These are phyloP conservation scores for Euclidium syriacum DNA, from an alignment of 345 rosid genomes.

Conservation along the genomic window DNA sequence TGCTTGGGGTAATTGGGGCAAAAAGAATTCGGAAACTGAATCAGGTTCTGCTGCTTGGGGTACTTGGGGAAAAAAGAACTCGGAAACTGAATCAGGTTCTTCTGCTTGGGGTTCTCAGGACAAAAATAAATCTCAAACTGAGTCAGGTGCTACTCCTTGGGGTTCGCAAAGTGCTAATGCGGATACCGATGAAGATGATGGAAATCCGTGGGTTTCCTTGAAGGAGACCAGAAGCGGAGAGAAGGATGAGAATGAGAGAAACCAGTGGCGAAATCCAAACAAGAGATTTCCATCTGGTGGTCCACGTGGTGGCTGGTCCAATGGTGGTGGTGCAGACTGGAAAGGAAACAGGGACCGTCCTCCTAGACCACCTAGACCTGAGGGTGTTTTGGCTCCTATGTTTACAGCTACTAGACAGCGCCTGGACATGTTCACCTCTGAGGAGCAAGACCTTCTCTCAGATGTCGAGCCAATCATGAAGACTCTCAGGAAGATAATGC, in stretches of 20 bases:
- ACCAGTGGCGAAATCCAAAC: conserved; percentile 42
- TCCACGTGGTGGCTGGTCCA: conserved; percentile 42
- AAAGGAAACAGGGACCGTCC: conserved; percentile 51
- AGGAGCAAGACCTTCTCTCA: conserved; percentile 69
- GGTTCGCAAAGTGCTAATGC: conserved; percentile 30
- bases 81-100: conserved; percentile 3
- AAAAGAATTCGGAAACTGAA: not conserved
- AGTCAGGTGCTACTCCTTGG: not conserved
- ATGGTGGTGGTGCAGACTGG: conserved; percentile 47
- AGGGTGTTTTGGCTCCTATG: conserved; percentile 36
- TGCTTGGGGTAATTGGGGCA: not conserved
- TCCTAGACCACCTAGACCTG: conserved; percentile 40
- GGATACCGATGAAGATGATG: conserved; percentile 27
- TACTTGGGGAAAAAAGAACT: conserved; percentile 8
- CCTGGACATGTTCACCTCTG: conserved; percentile 72
- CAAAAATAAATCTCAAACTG: not conserved
- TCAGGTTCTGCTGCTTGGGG: conserved; percentile 33
- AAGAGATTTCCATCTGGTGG: conserved; percentile 43
- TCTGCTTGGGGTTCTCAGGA: not conserved
- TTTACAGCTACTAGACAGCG: conserved; percentile 61
- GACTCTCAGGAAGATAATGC: conserved; percentile 59
- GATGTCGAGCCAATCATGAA: conserved; percentile 67
- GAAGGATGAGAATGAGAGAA: conserved; percentile 28
- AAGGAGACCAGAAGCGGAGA: conserved; percentile 25
- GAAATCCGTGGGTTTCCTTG: conserved; percentile 33